Base-by-base conservation (phyloP, 2,329 filamentous ascomycete genomes). In the Mollisiaceae sp. region DNA sequence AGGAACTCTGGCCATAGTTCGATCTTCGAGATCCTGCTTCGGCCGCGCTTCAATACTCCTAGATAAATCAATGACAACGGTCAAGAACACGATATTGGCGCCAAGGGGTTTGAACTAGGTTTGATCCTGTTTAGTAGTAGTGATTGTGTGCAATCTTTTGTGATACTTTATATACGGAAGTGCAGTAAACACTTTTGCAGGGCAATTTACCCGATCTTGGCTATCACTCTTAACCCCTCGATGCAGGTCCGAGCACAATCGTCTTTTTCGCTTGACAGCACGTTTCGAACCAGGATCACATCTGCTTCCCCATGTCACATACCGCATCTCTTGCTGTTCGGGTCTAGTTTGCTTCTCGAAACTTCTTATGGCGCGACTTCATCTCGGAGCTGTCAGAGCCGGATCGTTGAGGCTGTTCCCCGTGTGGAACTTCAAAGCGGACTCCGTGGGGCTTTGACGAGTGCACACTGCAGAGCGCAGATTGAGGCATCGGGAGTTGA, bases 1-100 rank as follows among this genome's bases (percentile, higher is more conserved):
- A 75, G 65, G 77, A 78, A 64, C 65, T 75, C 24, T 77, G 75
- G 75, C 75, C 75, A 15, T 70, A 67, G 59, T 1, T 58, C 9
- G 32, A 24, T 35, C 24, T 35, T 27, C 8, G 20, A 24, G 27
- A 45, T 43, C 14, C 27, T 2, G 41, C 57, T 59, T 59, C 20
- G 20, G 18, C 27, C n/a, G n/a, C n/a, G n/a, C n/a, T n/a, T n/a
- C n/a, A n/a, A n/a, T n/a, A n/a, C n/a, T n/a, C n/a, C n/a, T 38
- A 41, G 52, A 43, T 59, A 35, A 18, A 41, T 45, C 3, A 36
- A 27, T 22, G 4, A 50, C 12, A 38, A 18, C n/a, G n/a, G 20
- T 57, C 20, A 12, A 38, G 27, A 24, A 20, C 14, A 57, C 55
- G 20, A 57, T 24, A 38, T 39, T 35, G 8, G 15, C 14, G 12